A percentile compares a stretch with the other conserved stretches of the same genome.
Conservation (phyloP, 2,329 filamentous ascomycete species). For the Lasiodiplodia sp. region DNA sequence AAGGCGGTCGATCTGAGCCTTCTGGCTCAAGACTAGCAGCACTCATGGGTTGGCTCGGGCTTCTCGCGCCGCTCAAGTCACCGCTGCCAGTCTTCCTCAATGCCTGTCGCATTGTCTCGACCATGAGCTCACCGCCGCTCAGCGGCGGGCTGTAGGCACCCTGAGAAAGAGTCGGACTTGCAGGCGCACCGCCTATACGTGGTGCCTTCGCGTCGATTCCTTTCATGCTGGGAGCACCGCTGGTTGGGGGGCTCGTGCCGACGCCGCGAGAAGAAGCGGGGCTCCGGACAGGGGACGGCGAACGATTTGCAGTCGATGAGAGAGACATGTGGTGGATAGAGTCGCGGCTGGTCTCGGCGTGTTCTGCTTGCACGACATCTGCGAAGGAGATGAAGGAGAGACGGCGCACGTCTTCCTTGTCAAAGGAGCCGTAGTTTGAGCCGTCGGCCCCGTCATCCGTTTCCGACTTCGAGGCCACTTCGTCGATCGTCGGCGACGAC, state of each 20-base stretch:
- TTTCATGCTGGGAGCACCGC: conserved; percentile 76
- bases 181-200: conserved; percentile 51
- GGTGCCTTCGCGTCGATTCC: conserved; percentile 68
- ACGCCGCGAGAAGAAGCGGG: conserved; percentile 75
- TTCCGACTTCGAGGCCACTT: conserved; percentile 37
- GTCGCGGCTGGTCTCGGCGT: conserved; percentile 72
- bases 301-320: conserved; percentile 69
- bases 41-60: conserved; percentile 49
- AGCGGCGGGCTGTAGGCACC: conserved; percentile 62
- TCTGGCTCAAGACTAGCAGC: conserved; percentile 48
- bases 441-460: conserved; percentile 61
- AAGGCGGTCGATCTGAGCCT: conserved; percentile 41
- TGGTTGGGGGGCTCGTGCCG: conserved; percentile 76
- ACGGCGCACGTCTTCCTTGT: conserved; percentile 79
- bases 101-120: conserved; percentile 94
- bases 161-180: conserved; percentile 62
- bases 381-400: conserved; percentile 97
- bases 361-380: conserved; percentile 88
- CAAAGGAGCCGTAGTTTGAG: conserved; percentile 79
- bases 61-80: conserved; percentile 65
- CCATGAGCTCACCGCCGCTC: conserved; percentile 74
- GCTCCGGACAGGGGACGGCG: conserved; percentile 81
- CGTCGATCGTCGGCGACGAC: conserved; percentile 43
- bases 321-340: conserved; percentile 73
- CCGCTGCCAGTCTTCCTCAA: conserved; percentile 84